phyloP scores from a whole-genome alignment of 2,329 filamentous ascomycete species.

The Hypoxylon sp. region DNA sequence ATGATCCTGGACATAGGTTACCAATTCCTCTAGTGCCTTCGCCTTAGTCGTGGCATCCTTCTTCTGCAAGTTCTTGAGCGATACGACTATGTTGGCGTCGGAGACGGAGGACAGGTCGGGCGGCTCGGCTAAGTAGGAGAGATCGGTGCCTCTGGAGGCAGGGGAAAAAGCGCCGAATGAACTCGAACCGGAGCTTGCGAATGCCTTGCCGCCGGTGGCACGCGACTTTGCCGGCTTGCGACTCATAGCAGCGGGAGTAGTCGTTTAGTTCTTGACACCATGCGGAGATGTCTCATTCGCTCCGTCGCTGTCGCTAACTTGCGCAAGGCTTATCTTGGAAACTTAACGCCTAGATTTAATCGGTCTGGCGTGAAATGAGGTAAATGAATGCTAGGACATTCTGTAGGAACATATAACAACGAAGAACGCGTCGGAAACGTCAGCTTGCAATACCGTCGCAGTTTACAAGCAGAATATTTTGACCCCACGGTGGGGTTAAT shows the following conservation, averaged over 20 bases:
- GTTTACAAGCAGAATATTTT: slow-evolving; percentile 39
- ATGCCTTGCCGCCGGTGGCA: slow-evolving; percentile 51
- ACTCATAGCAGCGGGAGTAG: slow-evolving; percentile 49
- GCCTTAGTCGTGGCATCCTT: slow-evolving; percentile 93
- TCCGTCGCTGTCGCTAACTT: slow-evolving; percentile 2
- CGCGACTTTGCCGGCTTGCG: slow-evolving; percentile 51
- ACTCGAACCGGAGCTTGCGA: slow-evolving; percentile 39
- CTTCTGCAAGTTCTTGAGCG: slow-evolving; percentile 93
- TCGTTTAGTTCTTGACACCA: slow-evolving; percentile 11
- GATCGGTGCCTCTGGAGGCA: slow-evolving; percentile 61
- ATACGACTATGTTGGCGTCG: slow-evolving; percentile 85
- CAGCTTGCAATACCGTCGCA: neutral
- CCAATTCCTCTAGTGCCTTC: slow-evolving; percentile 89
- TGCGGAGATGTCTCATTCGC: slow-evolving; percentile 3
- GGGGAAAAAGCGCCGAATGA: slow-evolving; percentile 58
- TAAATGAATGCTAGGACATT: neutral
- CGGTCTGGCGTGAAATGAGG: neutral
- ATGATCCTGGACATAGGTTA: slow-evolving; percentile 71
- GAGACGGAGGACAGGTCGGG: slow-evolving; percentile 83
- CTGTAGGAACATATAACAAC: neutral
- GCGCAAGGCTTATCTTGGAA: neutral
- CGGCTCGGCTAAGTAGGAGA: slow-evolving; percentile 91
- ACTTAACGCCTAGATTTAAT: neutral
- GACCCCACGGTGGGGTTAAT: slow-evolving; percentile 52
- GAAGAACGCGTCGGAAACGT: slow-evolving; percentile 1